phyloP scores from a whole-genome alignment of 2,329 filamentous ascomycete genomes.

The Penicillium rolfsii region DNA sequence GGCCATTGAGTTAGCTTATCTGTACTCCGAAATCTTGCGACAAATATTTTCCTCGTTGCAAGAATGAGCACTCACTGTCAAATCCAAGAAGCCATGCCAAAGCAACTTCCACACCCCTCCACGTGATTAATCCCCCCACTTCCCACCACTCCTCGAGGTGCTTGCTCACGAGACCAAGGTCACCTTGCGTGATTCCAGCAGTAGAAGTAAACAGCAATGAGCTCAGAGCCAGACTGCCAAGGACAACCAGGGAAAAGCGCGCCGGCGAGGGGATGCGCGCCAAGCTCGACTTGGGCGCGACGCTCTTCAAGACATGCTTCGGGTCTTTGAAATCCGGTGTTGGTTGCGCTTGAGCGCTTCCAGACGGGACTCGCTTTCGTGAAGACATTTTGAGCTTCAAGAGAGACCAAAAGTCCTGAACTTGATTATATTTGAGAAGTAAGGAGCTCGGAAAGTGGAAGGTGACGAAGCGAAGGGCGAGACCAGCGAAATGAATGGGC shows the following conservation, averaged over 20 bases:
- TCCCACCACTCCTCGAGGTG: conserved; percentile 65
- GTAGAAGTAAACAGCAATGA: conserved; percentile 66
- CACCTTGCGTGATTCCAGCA: conserved; percentile 62
- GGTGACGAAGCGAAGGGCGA: conserved; percentile 7
- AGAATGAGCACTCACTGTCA: conserved; percentile 54
- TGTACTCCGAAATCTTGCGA: not conserved
- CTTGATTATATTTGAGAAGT: conserved; percentile 1
- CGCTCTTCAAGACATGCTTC: conserved; percentile 17
- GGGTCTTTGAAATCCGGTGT: conserved; percentile 22
- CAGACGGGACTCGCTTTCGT: conserved; percentile 29
- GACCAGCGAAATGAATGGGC: conserved; percentile 17
- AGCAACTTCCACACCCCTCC: conserved; percentile 67
- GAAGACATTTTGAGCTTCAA: conserved; percentile 15
- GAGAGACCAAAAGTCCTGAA: not conserved
- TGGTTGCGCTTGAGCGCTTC: conserved; percentile 8
- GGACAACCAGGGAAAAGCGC: conserved; percentile 53
- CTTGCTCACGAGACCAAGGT: conserved; percentile 70
- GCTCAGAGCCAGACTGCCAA: conserved; percentile 64
- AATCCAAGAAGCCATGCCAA: conserved; percentile 74
- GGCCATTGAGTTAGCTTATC: conserved; percentile 9
- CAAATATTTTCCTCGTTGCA: not conserved
- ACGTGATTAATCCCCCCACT: conserved; percentile 58
- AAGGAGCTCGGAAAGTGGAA: conserved; percentile 8
- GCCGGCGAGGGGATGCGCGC: conserved; percentile 35
- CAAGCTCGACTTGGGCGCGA: conserved; percentile 23